Conservation (phyloP, 2,329 filamentous ascomycete species). For the Trichoderma endophyticum region DNA sequence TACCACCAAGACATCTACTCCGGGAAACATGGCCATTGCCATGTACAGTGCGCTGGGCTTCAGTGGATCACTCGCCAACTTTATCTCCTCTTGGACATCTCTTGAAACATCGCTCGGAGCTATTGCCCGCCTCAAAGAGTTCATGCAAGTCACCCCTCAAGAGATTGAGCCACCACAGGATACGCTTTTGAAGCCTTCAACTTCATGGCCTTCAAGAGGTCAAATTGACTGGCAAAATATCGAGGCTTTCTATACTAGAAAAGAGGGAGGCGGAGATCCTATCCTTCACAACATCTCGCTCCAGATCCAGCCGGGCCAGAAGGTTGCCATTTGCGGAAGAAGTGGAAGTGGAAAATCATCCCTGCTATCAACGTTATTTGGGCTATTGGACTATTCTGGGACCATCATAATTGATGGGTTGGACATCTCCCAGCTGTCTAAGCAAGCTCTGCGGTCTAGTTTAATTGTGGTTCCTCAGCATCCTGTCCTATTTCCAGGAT, state of each 20-base stretch:
- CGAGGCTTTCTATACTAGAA: not conserved
- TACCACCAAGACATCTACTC: slow-evolving; percentile 18
- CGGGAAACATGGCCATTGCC: slow-evolving; percentile 25
- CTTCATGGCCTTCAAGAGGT: slow-evolving; percentile 29
- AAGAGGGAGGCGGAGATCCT: not conserved
- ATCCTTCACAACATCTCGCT: slow-evolving; percentile 27
- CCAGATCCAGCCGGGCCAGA: slow-evolving; percentile 28
- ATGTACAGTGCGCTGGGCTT: slow-evolving; percentile 17
- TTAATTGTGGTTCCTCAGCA: slow-evolving; percentile 52
- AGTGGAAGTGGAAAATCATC: slow-evolving; percentile 33
- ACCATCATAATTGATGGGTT: slow-evolving; percentile 42
- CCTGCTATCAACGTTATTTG: slow-evolving; percentile 36
- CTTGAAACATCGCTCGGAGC: slow-evolving; percentile 6
- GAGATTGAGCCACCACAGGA: slow-evolving; percentile 21
- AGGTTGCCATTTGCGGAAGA: slow-evolving; percentile 34
- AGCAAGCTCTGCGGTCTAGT: slow-evolving; percentile 39
- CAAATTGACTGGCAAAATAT: slow-evolving; percentile 27
- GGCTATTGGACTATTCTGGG: slow-evolving; percentile 35
- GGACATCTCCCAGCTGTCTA: slow-evolving; percentile 36
- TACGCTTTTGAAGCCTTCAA: slow-evolving; percentile 19
- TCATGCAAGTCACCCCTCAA: slow-evolving; percentile 21
- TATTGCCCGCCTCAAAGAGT: slow-evolving; percentile 22
- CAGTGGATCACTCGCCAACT: not conserved
- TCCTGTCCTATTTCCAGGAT: slow-evolving; percentile 41
- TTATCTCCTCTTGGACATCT: not conserved